Base-by-base conservation (phyloP, 371 early-diverging fungal genomes). In the Rhizomucor pusillus region DNA sequence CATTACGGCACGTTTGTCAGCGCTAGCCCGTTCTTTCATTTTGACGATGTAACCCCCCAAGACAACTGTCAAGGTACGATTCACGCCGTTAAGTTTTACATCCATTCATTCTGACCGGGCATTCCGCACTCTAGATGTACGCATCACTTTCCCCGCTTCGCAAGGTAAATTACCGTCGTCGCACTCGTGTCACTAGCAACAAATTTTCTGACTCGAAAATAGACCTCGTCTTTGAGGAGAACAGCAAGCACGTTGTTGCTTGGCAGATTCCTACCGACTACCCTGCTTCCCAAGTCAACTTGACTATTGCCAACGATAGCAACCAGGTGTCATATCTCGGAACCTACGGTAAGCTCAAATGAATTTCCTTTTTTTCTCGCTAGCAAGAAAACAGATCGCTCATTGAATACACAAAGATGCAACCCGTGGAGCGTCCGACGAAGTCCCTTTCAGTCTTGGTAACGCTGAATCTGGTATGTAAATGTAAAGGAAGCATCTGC, bases 131-230 rank as follows among this genome's bases (percentile, higher is more conserved):
- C 3, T 61, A 72, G 73, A 39, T 25, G 54, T 70, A 34, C 63
- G 57, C 56, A 60, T 74, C 41, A 70, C 71, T n/a, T 70, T 56
- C 45, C 74, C 74, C 22, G 41, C 52, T 16, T 54, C 57, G 12
- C 23, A 52, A 52, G 44, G 37, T 50, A 34, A 50, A 50, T 36
- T 19, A 50, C 34, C 11, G 6, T 54, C 3, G 40, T 24, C 34
- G 14, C 46, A 1, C 45, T 44, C 39, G 1, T 2, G 19, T 12
- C 9, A 43, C 12, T 19, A n/a, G 2, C 25, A 41, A 48, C 25
- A 6, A 2, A 46, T 11, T 22, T 24, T 5, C n/a, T 11, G 14
- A 11, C 24, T 29, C 44, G 41, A 13, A 39, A 25, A 36, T 40
- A 24, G 43, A 48, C 36, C 43, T 68, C 53, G 36, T 56, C 35